phyloP scores from a whole-genome alignment of 2,329 filamentous ascomycete genomes.

The Pseudovirgaria hyperparasitica region DNA sequence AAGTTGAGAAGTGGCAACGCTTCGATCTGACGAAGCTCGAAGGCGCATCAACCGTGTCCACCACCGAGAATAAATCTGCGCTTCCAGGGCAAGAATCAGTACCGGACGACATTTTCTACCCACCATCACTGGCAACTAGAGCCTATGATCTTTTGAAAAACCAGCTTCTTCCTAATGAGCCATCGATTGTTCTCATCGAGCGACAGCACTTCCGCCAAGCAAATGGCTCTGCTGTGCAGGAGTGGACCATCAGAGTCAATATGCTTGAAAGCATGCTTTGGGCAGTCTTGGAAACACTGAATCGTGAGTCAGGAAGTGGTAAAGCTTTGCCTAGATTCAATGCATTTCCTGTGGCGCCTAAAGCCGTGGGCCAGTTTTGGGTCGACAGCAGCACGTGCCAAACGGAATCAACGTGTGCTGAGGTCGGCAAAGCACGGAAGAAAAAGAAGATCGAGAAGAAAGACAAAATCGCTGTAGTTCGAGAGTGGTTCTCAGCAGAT shows the following conservation, averaged over 20 bases:
- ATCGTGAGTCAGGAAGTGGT: conserved; percentile 20
- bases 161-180: conserved; percentile 39
- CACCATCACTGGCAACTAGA: conserved; percentile 38
- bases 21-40: not conserved
- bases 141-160: conserved; percentile 43
- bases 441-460: no score
- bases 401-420: not conserved
- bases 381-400: conserved; percentile 2
- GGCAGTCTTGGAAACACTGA: conserved; percentile 49
- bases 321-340: not conserved
- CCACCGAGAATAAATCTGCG: no score
- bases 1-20: not conserved
- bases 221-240: conserved; percentile 52
- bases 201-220: conserved; percentile 51
- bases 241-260: conserved; percentile 77
- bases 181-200: conserved; percentile 60
- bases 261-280: conserved; percentile 73
- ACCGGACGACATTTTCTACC: conserved; percentile 35
- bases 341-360: conserved; percentile 16
- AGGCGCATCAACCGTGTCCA: conserved; percentile 1
- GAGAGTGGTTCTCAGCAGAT: no score
- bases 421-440: no score
- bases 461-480: conserved; percentile 51
- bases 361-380: conserved; percentile 26
- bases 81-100: conserved; percentile 2